These are phyloP conservation scores for Drosera capensis DNA, from an alignment of 148 eudicot genomes.

Conservation along the genomic window DNA sequence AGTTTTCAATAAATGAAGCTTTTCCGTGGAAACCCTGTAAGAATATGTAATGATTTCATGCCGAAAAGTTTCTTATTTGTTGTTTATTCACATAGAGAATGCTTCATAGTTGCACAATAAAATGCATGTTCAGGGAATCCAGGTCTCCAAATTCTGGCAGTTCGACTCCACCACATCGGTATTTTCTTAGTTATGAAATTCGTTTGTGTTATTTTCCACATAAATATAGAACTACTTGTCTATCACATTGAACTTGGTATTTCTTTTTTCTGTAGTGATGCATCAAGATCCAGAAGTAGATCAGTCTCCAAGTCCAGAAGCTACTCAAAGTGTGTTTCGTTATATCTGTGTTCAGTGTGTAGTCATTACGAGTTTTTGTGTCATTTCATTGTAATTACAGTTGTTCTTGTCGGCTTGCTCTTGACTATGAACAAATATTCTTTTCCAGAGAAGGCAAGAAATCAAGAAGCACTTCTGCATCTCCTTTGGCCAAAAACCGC, in stretches of 20 bases:
- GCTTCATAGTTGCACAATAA: too few relatives aligned
- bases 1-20: too few relatives aligned
- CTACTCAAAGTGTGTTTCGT: constrained; percentile 40
- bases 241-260: not conserved
- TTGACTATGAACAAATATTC: too few relatives aligned
- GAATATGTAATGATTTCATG: too few relatives aligned
- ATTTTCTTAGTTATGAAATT: constrained; percentile 11
- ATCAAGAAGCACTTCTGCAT: constrained; percentile 49
- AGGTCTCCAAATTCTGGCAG: constrained; percentile 44
- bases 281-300: constrained; percentile 46
- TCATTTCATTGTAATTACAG: not conserved
- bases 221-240: not conserved
- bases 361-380: too few relatives aligned
- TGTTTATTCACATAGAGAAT: too few relatives aligned
- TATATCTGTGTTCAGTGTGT: not conserved
- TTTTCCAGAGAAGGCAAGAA: constrained; percentile 36
- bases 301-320: constrained; percentile 61
- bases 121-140: constrained; percentile 35
- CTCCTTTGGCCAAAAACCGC: constrained; percentile 37
- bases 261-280: constrained; percentile 26
- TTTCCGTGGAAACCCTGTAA: too few relatives aligned
- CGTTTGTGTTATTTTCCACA: too few relatives aligned
- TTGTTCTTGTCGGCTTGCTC: too few relatives aligned
- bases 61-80: too few relatives aligned
- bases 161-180: constrained; percentile 50